Evolutionary conservation across 2,329 filamentous ascomycete species (phyloP).

Genomic region (Aspergillus neoniger): DNA sequence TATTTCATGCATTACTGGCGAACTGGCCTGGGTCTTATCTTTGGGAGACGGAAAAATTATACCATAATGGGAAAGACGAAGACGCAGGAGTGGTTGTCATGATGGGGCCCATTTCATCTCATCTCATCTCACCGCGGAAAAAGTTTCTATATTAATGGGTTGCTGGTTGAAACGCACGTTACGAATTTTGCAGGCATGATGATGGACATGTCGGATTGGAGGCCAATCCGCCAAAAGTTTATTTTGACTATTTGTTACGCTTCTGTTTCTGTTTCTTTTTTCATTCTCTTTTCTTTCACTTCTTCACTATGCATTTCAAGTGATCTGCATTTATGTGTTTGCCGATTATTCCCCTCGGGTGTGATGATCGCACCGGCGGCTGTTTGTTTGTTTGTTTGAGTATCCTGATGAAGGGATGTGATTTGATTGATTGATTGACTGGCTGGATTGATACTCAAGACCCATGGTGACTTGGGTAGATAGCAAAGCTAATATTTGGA

Average conservation of each 20-base stretch:
- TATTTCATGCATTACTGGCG: constrained; percentile 26
- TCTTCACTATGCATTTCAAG: background rate
- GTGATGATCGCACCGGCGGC: constrained; percentile 19
- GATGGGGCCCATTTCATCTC: background rate
- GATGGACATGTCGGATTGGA: constrained; percentile 11
- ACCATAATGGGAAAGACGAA: constrained; percentile 17
- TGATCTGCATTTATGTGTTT: background rate
- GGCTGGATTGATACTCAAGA: constrained; percentile 5
- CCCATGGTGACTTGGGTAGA: background rate
- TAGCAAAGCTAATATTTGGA: constrained; percentile 1
- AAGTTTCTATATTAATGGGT: constrained; percentile 12
- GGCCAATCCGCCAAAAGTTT: constrained; percentile 14
- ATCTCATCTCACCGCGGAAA: constrained; percentile 1
- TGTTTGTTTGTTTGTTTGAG: constrained; percentile 12
- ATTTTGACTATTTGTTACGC: background rate
- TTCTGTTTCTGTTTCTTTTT: background rate
- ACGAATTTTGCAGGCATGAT: constrained; percentile 19
- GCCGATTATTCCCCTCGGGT: constrained; percentile 17
- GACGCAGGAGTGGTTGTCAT: constrained; percentile 3
- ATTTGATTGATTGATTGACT: constrained; percentile 16
- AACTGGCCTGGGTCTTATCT: constrained; percentile 23
- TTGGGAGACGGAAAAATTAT: constrained; percentile 21
- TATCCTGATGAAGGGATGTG: constrained; percentile 7
- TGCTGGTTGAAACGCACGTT: constrained; percentile 20
- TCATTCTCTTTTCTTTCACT: background rate